Base-by-base conservation (phyloP, 2,329 filamentous ascomycete genomes). In the Purpureocillium lavendulum region DNA sequence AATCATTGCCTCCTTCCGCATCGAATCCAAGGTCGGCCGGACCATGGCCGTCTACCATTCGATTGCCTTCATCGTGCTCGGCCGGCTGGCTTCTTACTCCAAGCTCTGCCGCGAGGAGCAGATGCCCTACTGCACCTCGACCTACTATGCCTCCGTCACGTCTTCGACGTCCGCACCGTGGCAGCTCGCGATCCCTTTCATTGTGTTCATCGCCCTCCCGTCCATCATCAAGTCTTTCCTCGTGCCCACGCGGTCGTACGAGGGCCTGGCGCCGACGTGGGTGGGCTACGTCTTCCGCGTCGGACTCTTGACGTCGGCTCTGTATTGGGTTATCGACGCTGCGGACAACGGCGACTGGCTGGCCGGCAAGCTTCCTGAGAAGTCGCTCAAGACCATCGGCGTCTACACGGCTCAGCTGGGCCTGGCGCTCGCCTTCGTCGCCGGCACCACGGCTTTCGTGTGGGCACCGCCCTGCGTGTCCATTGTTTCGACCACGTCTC, bases 31-130 rank as follows among this genome's bases (percentile, higher is more conserved):
- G 17, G 66, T 73, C 4, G 84, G 94, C 49, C 78, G 84, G 32
- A 77, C 82, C 10, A 65, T 95, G 35, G 88, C 84, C 17, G 71
- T 87, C 18, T 90, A 89, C 52, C 89, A 98, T 57, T 92, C 92
- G 0, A 59, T 90, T 15, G 67, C 87, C 2, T 97, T 98, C 55
- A 70, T 92, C 41, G 57, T 87, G 5, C 72, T 97, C 11, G 83
- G 82, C 12, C 81, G 90, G 39, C 40, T 90, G 3, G 84, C 88
- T 1, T 94, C 89, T 1, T 80, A 90, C 49, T 96, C 92, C 9
- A 85, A 88, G 49, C 79, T 98, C 15, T 98, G 92, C 58, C 83
- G 92, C 42, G 92, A 98, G 60, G 92, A 98, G 65, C 92, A 98
- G 65, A 96, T 97, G 87, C 92, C 92, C 0, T 94, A 84, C 65